Conservation (phyloP, 2,329 filamentous ascomycete genomes). For the Dothidotthia symphoricarpi region DNA sequence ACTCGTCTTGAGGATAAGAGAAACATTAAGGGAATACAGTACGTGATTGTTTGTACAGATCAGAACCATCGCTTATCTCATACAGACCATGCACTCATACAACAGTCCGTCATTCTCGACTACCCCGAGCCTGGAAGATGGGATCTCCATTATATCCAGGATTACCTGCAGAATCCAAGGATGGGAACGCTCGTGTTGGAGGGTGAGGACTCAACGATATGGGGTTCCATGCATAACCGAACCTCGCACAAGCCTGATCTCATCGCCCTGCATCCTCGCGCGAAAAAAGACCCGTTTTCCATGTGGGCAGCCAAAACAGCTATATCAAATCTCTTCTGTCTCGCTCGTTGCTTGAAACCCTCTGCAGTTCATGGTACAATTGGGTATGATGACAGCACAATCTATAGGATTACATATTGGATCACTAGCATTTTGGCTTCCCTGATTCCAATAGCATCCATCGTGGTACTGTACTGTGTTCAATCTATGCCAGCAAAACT, state of each 20-base stretch:
- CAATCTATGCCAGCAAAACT: constrained; percentile 11
- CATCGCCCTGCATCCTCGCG: constrained; percentile 12
- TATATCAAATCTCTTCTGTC: constrained; percentile 8
- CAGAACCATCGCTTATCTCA: neutral
- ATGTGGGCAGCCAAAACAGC: constrained; percentile 11
- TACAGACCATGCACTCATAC: constrained; percentile 19
- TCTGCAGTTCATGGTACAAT: constrained; percentile 6
- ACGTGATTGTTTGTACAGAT: neutral
- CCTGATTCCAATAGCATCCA: constrained; percentile 21
- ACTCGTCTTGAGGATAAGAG: constrained; percentile 12
- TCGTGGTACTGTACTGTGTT: constrained; percentile 14
- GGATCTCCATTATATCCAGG: constrained; percentile 18
- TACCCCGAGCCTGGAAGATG: constrained; percentile 9
- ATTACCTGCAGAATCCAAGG: constrained; percentile 10
- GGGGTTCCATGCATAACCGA: constrained; percentile 7
- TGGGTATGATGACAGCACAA: constrained; percentile 11
- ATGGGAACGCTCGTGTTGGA: constrained; percentile 7
- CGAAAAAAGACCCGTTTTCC: constrained; percentile 19
- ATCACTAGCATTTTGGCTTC: constrained; percentile 21
- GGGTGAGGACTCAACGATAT: constrained; percentile 10
- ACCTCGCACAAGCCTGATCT: constrained; percentile 10
- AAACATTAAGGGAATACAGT: constrained; percentile 16
- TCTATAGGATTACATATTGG: constrained; percentile 18
- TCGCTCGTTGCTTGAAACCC: constrained; percentile 10
- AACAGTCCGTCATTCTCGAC: constrained; percentile 10